Evolutionary conservation across 1,139 yeast species (phyloP), one percentile per base, ranked within the genome.

Genomic region (Yamadazyma songkhlaensis): DNA sequence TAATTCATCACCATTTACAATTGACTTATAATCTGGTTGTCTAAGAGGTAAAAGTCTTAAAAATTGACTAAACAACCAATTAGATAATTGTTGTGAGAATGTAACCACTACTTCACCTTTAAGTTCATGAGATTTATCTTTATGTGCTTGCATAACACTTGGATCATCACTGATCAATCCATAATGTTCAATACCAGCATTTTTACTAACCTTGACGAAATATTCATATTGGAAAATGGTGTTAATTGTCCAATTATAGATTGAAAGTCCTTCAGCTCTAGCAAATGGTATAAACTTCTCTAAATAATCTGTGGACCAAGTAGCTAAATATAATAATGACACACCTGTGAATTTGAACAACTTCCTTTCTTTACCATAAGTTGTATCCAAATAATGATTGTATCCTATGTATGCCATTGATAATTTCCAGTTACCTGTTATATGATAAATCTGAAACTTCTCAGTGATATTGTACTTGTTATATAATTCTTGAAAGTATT

Each of bases 231-330:
- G 80, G 7, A 50, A 47, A 30, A 60, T 60, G 31, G 62, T 67
- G 56, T 90, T 90, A 31, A 88, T 72, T 1, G 97, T 90, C 97
- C 97, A 90, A 14, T 85, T 64, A 59, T 79, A 87, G 11, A 87
- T 63, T 35, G 73, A 69, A 39, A 84, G 57, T 38, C 74, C 65
- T 32, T 76, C 66, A 4, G 62, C 51, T 27, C 62, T 60, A 21
- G 62, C 48, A 12, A 65, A 49, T 0, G 77, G 77, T 36, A 70
- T 46, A 41, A 71, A 69, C 29, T 55, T 55, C 17, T 59, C 53
- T 13, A 70, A 45, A 37, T 67, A 71, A 2, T 57, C 65, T 3
- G 46, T 37, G 1, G 67, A 58, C 75, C 75, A 70, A 8, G 72
- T 69, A 45, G 56, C 51, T 15, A 68, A 46, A 44, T 70, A 69